These are phyloP conservation scores for Pholiota conissans DNA, from an alignment of 768 basidiomycete genomes.

Conservation along the genomic window DNA sequence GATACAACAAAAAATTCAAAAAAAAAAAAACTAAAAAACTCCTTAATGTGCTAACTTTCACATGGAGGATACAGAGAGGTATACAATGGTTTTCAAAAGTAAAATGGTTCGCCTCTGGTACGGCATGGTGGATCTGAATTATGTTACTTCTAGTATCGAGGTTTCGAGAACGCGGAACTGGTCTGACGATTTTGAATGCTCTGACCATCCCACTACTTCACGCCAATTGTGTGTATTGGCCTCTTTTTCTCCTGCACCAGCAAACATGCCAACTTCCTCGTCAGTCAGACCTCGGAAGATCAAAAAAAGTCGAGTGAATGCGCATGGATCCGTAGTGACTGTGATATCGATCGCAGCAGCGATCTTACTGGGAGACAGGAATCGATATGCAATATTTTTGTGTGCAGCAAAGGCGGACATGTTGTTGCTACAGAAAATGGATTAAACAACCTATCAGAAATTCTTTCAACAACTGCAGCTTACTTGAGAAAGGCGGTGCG, in stretches of 20 bases:
- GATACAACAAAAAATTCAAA: constrained; percentile 3
- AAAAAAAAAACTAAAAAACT: constrained; percentile 5
- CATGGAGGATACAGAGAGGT: not conserved
- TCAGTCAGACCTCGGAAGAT: constrained; percentile 83
- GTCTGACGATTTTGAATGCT: constrained; percentile 71
- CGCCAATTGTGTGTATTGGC: constrained; percentile 82
- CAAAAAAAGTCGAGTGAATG: constrained; percentile 83
- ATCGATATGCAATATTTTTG: constrained; percentile 90
- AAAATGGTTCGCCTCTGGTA: not conserved
- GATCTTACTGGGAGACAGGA: constrained; percentile 75
- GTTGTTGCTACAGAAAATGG: constrained; percentile 58
- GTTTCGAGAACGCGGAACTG: constrained; percentile 81
- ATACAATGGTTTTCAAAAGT: not conserved
- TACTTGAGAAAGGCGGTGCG: constrained; percentile 83
- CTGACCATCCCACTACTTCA: constrained; percentile 77
- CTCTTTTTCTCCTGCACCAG: constrained; percentile 83
- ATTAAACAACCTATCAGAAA: constrained; percentile 1
- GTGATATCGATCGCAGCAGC: constrained; percentile 87
- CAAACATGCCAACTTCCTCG: constrained; percentile 75
- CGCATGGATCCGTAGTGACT: constrained; percentile 76
- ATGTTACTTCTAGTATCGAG: constrained; percentile 72
- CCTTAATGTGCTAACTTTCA: constrained; percentile 8
- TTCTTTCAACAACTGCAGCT: constrained; percentile 18
- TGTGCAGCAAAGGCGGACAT: constrained; percentile 71
- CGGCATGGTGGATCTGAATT: constrained; percentile 3